phyloP scores from a whole-genome alignment of 257 asterid species.

The Solanum virginianum region DNA sequence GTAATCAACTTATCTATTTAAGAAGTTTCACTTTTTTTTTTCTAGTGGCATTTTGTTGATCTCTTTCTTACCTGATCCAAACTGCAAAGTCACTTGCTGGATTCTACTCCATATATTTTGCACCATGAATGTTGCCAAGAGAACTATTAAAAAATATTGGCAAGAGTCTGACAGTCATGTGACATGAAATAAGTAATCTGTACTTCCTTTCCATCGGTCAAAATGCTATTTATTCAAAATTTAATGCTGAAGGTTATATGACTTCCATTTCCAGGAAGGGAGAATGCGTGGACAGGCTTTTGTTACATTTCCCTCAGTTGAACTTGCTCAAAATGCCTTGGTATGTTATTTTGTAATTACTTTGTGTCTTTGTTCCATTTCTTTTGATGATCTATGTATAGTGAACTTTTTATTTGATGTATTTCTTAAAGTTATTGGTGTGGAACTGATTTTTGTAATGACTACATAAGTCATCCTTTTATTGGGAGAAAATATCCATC shows the following conservation, averaged over 20 bases:
- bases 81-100: neutral
- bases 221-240: neutral
- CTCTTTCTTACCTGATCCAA: neutral
- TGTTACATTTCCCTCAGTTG: constrained; percentile 77
- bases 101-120: neutral
- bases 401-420: neutral
- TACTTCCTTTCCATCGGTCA: neutral
- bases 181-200: neutral
- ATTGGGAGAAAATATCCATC: neutral
- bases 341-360: constrained; percentile 21
- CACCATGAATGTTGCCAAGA: neutral
- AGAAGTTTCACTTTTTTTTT: neutral
- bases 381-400: neutral
- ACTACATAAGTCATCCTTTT: neutral
- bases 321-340: constrained; percentile 79
- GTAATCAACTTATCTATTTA: neutral
- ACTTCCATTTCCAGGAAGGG: constrained; percentile 55
- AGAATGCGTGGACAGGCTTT: constrained; percentile 99
- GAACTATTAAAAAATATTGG: neutral
- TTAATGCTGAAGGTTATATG: neutral
- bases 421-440: neutral
- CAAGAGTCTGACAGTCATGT: neutral
- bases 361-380: neutral
- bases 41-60: neutral
- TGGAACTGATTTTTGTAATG: neutral